Evolutionary conservation across 2,329 filamentous ascomycete species (phyloP).

Genomic region (Grosmannia clavigera): DNA sequence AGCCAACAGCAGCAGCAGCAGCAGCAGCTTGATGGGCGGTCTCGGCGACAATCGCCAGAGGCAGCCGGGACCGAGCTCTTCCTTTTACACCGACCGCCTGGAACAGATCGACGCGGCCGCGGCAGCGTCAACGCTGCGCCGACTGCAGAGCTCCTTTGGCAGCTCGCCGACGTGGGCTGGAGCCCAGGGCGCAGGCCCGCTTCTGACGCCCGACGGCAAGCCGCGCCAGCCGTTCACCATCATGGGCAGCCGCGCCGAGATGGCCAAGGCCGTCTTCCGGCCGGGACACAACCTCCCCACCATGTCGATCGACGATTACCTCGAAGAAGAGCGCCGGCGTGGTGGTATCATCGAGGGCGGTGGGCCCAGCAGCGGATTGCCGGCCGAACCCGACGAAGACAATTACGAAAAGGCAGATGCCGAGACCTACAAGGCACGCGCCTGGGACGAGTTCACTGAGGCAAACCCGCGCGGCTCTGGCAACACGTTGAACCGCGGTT

Average conservation of each 20-base stretch:
- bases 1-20: slow-evolving; percentile 24
- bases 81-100: slow-evolving; percentile 56
- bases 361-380: slow-evolving; percentile 58
- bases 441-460: slow-evolving; percentile 92
- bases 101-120: slow-evolving; percentile 31
- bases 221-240: slow-evolving; percentile 87
- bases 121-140: slow-evolving; percentile 32
- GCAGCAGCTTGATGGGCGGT: slow-evolving; percentile 22
- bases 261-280: slow-evolving; percentile 73
- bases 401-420: slow-evolving; percentile 75
- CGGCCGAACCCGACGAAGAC: slow-evolving; percentile 74
- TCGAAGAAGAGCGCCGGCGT: slow-evolving; percentile 75
- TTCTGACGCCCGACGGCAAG: slow-evolving; percentile 68
- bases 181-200: slow-evolving; percentile 39
- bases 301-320: slow-evolving; percentile 95
- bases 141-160: slow-evolving; percentile 35
- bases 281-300: slow-evolving; percentile 89
- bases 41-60: slow-evolving; percentile 16
- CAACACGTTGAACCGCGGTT: slow-evolving; percentile 72
- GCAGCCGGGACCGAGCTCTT: slow-evolving; percentile 18
- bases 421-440: slow-evolving; percentile 84
- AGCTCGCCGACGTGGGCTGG: slow-evolving; percentile 2
- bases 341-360: slow-evolving; percentile 89
- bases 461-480: slow-evolving; percentile 74
- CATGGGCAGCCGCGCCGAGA: slow-evolving; percentile 60